Evolutionary conservation across 2,329 filamentous ascomycete species (phyloP), one percentile per base, ranked within the genome.

Genomic region (Emergomyces orientalis): DNA sequence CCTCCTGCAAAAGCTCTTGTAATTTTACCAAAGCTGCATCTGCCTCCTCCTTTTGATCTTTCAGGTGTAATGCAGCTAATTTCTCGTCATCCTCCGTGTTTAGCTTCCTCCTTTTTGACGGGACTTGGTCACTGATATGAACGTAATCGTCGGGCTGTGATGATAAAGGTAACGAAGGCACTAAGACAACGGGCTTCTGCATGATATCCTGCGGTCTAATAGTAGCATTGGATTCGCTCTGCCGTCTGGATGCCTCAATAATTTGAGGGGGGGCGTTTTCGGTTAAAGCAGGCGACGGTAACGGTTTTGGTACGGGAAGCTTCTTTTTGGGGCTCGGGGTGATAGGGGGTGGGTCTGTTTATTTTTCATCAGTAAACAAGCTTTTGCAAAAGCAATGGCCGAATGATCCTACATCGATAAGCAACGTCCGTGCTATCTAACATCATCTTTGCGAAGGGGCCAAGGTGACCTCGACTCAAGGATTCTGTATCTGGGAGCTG

Each of bases 11-110:
- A 57, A 91, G 82, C 45, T 83, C 82, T 62, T 88, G 84, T 14
- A 99, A 78, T 62, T 87, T 86, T 61, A 87, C 79, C 55, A 92
- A 81, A 52, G 90, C 88, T 13, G 85, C 82, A 68, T 96, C 87
- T 4, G 88, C 89, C 70, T 91, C 87, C 69, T 95, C 87, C 59
- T 88, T 87, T 73, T 96, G 90, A 70, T 95, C 91, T 63, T 71
- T 76, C 2, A 91, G 79, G 51, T 84, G 85, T 54, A 87, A 76
- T 19, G 84, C 80, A 25, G 88, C 77, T 2, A 84, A 74, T 22
- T 62, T 59, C 62, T 84, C 82, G 14, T 83, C 80, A 8, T 79
- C 81, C 59, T 82, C 78, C 25, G 76, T 75, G 64, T 84, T 86
- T 63, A 81, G 73, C 69, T 84, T 88, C 66, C 83, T 71, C 64